Conservation (phyloP, 352 stramenopile genomes). For the Globisporangium perplexum region DNA sequence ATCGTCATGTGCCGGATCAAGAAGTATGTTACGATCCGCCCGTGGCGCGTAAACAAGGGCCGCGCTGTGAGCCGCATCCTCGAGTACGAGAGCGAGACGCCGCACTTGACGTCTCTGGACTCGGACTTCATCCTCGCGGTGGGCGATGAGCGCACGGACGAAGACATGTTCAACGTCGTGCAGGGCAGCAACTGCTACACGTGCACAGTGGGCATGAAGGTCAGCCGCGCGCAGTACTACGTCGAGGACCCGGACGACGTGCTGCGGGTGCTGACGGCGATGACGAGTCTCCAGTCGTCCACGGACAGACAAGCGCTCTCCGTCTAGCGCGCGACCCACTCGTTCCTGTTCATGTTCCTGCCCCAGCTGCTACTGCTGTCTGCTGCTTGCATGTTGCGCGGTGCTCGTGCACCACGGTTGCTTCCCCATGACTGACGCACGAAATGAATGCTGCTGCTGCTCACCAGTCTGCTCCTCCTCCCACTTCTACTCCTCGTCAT, state of each 20-base stretch:
- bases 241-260: slow-evolving; percentile 77
- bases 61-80: slow-evolving; percentile 78
- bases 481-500: slow-evolving; percentile 2
- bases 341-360: neutral
- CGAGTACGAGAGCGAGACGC: slow-evolving; percentile 75
- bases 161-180: slow-evolving; percentile 90
- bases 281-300: slow-evolving; percentile 37
- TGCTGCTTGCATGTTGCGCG: neutral
- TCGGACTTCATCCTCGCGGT: slow-evolving; percentile 87
- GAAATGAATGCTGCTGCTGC: neutral
- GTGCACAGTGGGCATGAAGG: slow-evolving; percentile 83
- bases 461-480: neutral
- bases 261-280: slow-evolving; percentile 66
- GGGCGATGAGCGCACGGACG: slow-evolving; percentile 82
- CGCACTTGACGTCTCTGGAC: slow-evolving; percentile 64
- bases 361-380: neutral
- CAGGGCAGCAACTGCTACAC: slow-evolving; percentile 88
- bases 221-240: slow-evolving; percentile 82
- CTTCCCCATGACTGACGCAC: neutral
- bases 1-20: slow-evolving; percentile 88
- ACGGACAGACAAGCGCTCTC: slow-evolving; percentile 26
- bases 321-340: neutral
- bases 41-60: slow-evolving; percentile 84
- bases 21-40: slow-evolving; percentile 86
- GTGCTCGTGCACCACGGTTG: too few species aligned